These are phyloP conservation scores for Lindgomyces ingoldianus DNA, from an alignment of 495 filamentous ascomycete species.

Conservation along the genomic window DNA sequence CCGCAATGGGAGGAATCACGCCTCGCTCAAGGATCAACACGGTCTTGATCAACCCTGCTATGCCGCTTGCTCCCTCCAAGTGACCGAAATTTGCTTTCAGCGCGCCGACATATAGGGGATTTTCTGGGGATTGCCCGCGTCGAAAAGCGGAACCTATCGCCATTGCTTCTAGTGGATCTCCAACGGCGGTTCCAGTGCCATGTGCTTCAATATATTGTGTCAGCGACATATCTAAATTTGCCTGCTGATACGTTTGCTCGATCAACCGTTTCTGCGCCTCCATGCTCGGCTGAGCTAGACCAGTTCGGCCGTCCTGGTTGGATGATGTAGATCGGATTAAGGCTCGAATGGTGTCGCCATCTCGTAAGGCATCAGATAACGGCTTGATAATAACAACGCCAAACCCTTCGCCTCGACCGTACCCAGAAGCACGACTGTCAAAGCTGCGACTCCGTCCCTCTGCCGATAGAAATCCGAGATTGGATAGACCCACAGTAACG, in stretches of 20 bases:
- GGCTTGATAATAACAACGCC: background rate
- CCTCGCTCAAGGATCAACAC: slow-evolving; percentile 27
- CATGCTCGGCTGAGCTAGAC: background rate
- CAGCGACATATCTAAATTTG: background rate
- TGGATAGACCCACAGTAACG: background rate
- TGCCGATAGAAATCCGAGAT: background rate
- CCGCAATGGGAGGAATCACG: slow-evolving; percentile 9
- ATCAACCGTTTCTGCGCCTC: background rate
- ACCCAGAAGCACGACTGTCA: background rate
- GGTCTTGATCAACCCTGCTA: slow-evolving; percentile 50
- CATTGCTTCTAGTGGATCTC: slow-evolving; percentile 60
- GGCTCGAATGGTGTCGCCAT: background rate
- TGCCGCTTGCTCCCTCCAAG: slow-evolving; percentile 40
- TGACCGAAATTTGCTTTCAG: slow-evolving; percentile 45
- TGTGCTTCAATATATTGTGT: slow-evolving; percentile 1
- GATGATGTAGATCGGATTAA: background rate
- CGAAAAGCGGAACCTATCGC: slow-evolving; percentile 51
- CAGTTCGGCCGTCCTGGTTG: background rate
- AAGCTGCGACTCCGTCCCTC: background rate
- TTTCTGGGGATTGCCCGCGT: slow-evolving; percentile 38
- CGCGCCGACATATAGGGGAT: slow-evolving; percentile 42
- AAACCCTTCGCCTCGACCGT: background rate
- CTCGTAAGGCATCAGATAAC: background rate
- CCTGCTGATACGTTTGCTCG: background rate
- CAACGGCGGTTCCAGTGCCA: slow-evolving; percentile 13